These are phyloP conservation scores for Colletotrichum cuscutae DNA, from an alignment of 2,329 filamentous ascomycete genomes.

Conservation along the genomic window DNA sequence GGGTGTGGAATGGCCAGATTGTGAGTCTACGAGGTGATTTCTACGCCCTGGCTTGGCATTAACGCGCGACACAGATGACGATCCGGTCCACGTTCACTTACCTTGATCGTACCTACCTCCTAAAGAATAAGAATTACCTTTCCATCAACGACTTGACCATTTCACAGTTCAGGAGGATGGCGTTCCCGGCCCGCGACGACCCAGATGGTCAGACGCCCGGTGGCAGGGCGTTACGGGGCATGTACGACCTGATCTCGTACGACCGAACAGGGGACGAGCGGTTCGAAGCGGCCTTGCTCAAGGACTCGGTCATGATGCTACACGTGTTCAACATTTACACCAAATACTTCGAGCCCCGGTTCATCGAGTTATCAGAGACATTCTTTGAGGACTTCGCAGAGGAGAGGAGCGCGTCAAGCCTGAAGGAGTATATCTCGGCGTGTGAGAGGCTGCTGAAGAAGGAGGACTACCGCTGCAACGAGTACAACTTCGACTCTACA, in stretches of 20 bases:
- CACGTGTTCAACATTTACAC: constrained; percentile 86
- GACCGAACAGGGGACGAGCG: constrained; percentile 71
- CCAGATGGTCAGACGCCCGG: constrained; percentile 43
- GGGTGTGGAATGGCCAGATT: constrained; percentile 80
- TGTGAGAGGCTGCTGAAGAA: constrained; percentile 75
- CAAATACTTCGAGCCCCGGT: constrained; percentile 80
- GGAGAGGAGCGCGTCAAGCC: constrained; percentile 67
- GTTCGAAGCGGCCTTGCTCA: constrained; percentile 74
- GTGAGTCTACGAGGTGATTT: constrained; percentile 56
- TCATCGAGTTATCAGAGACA: constrained; percentile 73
- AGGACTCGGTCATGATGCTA: constrained; percentile 82
- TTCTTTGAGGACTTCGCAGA: constrained; percentile 80
- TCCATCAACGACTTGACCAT: constrained; percentile 87
- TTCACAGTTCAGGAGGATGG: constrained; percentile 74
- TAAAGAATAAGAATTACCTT: constrained; percentile 74
- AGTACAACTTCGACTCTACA: constrained; percentile 83
- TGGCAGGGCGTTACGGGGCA: constrained; percentile 61
- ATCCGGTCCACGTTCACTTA: constrained; percentile 94
- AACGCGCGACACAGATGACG: constrained; percentile 66
- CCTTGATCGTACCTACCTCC: constrained; percentile 87
- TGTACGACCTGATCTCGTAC: constrained; percentile 79
- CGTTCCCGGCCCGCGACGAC: constrained; percentile 51
- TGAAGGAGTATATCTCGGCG: constrained; percentile 80
- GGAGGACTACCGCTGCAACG: constrained; percentile 82
- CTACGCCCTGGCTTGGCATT: constrained; percentile 30